Base-by-base conservation (phyloP, 2,329 filamentous ascomycete genomes). In the Tolypocladium paradoxum region DNA sequence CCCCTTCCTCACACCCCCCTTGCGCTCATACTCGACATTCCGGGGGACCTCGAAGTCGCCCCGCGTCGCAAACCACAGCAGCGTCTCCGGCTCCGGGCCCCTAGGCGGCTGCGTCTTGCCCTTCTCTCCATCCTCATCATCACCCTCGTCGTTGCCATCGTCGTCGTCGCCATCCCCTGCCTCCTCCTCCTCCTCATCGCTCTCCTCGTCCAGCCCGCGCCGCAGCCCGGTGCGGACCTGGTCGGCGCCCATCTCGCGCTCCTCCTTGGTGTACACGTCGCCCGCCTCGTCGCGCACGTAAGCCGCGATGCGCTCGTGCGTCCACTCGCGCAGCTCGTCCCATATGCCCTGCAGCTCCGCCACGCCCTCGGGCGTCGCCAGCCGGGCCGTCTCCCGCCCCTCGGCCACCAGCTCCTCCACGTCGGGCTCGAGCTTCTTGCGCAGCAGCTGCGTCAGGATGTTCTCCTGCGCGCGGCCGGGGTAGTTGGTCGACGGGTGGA, bases 341-440 rank as follows among this genome's bases (percentile, higher is more conserved):
- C 83, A 87, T n/a, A 87, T 68, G 46, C 77, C 75, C 50, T 77
- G 73, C 38, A 84, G 68, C 31, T 61, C 61, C 1, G 61, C 63
- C 16, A 73, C 57, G 31, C 71, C 72, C 50, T 84, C 76, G 1
- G 73, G 72, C 61, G 55, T 75, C 5, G 64, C 66, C 29, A 65
- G 58, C 18, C 61, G 64, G 14, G 74, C 73, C 31, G 73, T 72
- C 54, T 74, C 74, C 36, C 80, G 78, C 1, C 83, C 85, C 50
- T 82, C 73, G 24, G 82, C 79, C 29, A 92, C 83, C 71, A 85
- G 84, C 53, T 84, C 82, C 64, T 91, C 87, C 20, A 90, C 83
- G 27, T 81, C 77, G 0, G 88, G 88, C 59, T 93, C 89, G 49
- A 90, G 77, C 66, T 93, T 93, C 70, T 93, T 95, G 38, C 89